Percentiles rank a stretch among this genome's conserved stretches.
phyloP scores from a whole-genome alignment of 2,329 filamentous ascomycete genomes.

The Sporothrix brasiliensis region DNA sequence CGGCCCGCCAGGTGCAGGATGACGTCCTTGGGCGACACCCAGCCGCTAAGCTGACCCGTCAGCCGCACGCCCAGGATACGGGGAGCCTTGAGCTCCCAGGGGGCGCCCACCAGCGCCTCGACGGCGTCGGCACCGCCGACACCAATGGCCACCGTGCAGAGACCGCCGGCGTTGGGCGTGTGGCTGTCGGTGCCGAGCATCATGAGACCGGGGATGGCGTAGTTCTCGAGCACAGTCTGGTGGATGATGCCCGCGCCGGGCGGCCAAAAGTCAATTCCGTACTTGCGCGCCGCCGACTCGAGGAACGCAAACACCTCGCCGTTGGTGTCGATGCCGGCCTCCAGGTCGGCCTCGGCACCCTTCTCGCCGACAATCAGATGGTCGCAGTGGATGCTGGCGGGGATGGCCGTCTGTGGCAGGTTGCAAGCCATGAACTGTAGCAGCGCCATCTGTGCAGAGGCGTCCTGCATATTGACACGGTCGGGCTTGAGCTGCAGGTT shows the following conservation, averaged over 20 bases:
- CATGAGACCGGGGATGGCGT: constrained; percentile 94
- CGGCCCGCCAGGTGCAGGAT: constrained; percentile 87
- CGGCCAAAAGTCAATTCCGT: constrained; percentile 95
- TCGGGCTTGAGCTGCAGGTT: constrained; percentile 98
- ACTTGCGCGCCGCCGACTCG: constrained; percentile 87
- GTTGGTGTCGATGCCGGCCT: constrained; percentile 84
- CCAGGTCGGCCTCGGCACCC: constrained; percentile 83
- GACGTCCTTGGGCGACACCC: constrained; percentile 94
- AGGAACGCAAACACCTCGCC: constrained; percentile 98
- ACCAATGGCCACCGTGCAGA: constrained; percentile 92
- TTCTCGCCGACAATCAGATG: constrained; percentile 96
- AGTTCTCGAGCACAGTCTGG: constrained; percentile 97
- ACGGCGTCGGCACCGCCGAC: constrained; percentile 97
- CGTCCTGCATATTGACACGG: constrained; percentile 98
- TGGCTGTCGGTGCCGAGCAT: constrained; percentile 98
- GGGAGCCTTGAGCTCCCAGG: constrained; percentile 96
- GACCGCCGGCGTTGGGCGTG: constrained; percentile 93
- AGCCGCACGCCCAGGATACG: constrained; percentile 85
- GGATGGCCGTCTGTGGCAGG: constrained; percentile 84
- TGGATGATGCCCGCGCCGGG: constrained; percentile 95
- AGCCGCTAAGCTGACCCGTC: constrained; percentile 80
- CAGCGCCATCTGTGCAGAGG: constrained; percentile 96
- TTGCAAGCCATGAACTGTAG: constrained; percentile 99
- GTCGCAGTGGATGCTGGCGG: constrained; percentile 97
- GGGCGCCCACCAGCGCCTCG: constrained; percentile 91